These are phyloP conservation scores for Ceratocystis alfenasii DNA, from an alignment of 2,329 filamentous ascomycete species.

Conservation along the genomic window DNA sequence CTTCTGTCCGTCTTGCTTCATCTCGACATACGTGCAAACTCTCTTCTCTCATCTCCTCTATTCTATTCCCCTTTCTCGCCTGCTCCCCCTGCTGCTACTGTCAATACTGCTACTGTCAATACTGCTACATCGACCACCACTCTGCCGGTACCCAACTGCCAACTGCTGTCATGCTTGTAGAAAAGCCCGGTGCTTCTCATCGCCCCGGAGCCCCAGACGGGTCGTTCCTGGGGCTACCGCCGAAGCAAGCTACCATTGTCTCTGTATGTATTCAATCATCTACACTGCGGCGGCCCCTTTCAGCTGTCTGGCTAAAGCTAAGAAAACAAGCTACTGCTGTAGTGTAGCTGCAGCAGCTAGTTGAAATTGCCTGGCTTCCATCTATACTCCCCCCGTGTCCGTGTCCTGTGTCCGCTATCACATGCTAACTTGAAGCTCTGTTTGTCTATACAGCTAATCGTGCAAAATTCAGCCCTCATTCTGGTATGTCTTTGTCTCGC, in stretches of 20 bases:
- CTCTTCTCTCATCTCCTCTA: too few species aligned
- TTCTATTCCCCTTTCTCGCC: too few species aligned
- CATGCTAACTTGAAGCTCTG: conserved; percentile 1
- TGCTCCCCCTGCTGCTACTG: not conserved
- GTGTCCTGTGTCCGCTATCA: not conserved
- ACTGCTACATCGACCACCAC: not conserved
- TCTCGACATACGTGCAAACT: too few species aligned
- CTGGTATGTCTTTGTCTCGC: conserved; percentile 38
- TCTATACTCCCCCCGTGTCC: not conserved
- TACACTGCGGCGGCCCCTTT: not conserved
- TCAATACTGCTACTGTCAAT: not conserved
- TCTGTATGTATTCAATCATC: conserved; percentile 12
- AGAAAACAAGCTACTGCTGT: too few species aligned
- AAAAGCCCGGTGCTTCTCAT: conserved; percentile 15
- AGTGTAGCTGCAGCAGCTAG: not conserved
- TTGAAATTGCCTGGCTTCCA: not conserved
- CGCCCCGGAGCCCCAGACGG: conserved; percentile 14
- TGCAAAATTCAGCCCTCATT: conserved; percentile 65
- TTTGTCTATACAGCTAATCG: conserved; percentile 45
- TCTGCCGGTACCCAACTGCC: conserved; percentile 1
- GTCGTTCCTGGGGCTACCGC: conserved; percentile 19
- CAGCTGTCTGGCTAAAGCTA: too few species aligned
- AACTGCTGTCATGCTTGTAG: conserved; percentile 16
- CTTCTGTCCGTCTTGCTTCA: too few species aligned
- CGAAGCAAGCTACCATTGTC: conserved; percentile 20